phyloP scores from a whole-genome alignment of 1,139 yeast species.

The Debaryomyces nepalensis region DNA sequence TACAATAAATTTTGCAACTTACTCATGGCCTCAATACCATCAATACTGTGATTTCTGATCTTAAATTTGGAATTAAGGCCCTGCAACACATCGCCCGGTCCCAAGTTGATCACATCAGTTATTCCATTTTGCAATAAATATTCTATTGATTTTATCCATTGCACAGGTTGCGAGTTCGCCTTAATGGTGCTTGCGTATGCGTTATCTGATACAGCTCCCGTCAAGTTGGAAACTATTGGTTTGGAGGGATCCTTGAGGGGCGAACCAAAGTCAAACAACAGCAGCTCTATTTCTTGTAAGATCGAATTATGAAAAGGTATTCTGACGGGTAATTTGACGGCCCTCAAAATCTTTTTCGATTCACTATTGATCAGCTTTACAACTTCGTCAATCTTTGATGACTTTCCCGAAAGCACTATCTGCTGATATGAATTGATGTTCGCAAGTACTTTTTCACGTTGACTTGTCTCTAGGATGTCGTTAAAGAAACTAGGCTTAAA shows the following conservation, averaged over 20 bases:
- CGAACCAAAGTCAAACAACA: constrained; percentile 25
- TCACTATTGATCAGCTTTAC: constrained; percentile 24
- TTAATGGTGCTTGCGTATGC: constrained; percentile 34
- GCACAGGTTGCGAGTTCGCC: constrained; percentile 49
- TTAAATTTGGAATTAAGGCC: constrained; percentile 29
- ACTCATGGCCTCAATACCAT: constrained; percentile 13
- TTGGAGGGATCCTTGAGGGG: constrained; percentile 20
- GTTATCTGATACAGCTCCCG: constrained; percentile 28
- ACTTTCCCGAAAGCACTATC: constrained; percentile 49
- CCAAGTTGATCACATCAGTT: constrained; percentile 34
- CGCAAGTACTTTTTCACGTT: constrained; percentile 34
- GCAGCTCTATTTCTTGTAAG: constrained; percentile 42
- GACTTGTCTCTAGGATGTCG: constrained; percentile 25
- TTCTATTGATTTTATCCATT: constrained; percentile 44
- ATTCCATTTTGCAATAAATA: constrained; percentile 23
- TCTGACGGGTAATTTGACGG: constrained; percentile 46
- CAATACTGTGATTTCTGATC: constrained; percentile 13
- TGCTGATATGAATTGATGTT: constrained; percentile 50
- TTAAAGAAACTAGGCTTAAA: constrained; percentile 27
- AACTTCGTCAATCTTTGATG: constrained; percentile 23
- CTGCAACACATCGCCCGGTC: constrained; percentile 43
- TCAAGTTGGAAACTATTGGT: constrained; percentile 42
- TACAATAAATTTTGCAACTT: constrained; percentile 1
- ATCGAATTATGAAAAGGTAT: constrained; percentile 58
- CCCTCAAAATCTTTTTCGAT: constrained; percentile 27